phyloP scores from a whole-genome alignment of 306 rosid genomes.

The Lablab purpureus region DNA sequence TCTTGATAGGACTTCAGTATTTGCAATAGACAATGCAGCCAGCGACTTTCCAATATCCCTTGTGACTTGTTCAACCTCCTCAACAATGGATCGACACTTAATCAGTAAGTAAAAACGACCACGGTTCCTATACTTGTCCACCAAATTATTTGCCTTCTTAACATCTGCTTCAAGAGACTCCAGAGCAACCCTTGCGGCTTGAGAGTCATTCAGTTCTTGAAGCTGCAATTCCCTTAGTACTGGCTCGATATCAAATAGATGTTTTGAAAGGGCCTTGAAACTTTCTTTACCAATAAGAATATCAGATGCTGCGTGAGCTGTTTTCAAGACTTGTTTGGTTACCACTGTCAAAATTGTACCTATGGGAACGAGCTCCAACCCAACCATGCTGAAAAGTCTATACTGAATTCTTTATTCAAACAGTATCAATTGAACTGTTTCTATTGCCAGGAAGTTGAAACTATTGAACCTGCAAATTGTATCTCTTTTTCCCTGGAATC shows the following conservation, averaged over 20 bases:
- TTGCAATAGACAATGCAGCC: slow-evolving; percentile 67
- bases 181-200: slow-evolving; percentile 72
- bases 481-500: slow-evolving; percentile 39
- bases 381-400: slow-evolving; percentile 38
- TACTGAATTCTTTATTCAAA: slow-evolving; percentile 38
- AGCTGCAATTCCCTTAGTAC: slow-evolving; percentile 76
- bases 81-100: slow-evolving; percentile 73
- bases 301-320: slow-evolving; percentile 77
- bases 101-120: slow-evolving; percentile 71
- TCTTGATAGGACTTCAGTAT: slow-evolving; percentile 66
- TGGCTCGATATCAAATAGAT: slow-evolving; percentile 72
- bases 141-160: slow-evolving; percentile 68
- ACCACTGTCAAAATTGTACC: slow-evolving; percentile 82
- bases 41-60: slow-evolving; percentile 78
- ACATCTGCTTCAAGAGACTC: slow-evolving; percentile 80
- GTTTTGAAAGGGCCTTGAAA: slow-evolving; percentile 71
- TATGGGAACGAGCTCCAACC: slow-evolving; percentile 79
- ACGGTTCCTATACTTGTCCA: slow-evolving; percentile 74
- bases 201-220: slow-evolving; percentile 79
- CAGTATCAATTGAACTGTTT: neutral
- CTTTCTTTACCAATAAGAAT: slow-evolving; percentile 72
- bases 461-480: slow-evolving; percentile 18
- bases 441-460: slow-evolving; percentile 39
- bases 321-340: slow-evolving; percentile 70
- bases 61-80: slow-evolving; percentile 79